Evolutionary conservation across 345 rosid genomes (phyloP).

Genomic region (Capsella bursapastoris): DNA sequence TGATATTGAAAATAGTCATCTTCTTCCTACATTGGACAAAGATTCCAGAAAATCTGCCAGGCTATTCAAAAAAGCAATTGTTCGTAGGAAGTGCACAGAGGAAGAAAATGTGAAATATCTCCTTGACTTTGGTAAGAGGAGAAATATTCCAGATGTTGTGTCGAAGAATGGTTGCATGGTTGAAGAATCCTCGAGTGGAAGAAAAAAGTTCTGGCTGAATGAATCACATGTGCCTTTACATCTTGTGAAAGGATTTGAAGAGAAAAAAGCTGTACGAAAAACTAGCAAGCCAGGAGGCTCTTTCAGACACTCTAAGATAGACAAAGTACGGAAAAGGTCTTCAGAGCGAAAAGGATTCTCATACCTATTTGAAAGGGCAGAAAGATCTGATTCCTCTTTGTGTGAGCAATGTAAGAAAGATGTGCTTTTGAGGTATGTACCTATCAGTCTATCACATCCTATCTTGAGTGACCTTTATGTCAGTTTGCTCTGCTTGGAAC

Average conservation of each 20-base stretch:
- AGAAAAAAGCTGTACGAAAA: conserved; percentile 77
- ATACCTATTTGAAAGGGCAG: conserved; percentile 80
- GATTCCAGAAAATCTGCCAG: conserved; percentile 76
- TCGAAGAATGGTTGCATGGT: conserved; percentile 64
- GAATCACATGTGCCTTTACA: conserved; percentile 85
- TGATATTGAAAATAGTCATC: conserved; percentile 75
- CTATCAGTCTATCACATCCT: background rate
- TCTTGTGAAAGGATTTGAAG: conserved; percentile 91
- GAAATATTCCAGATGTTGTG: conserved; percentile 77
- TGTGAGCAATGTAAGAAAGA: conserved; percentile 90
- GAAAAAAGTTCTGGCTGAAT: conserved; percentile 87
- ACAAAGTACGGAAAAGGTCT: conserved; percentile 45
- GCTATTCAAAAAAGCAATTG: conserved; percentile 80
- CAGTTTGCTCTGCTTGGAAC: conserved; percentile 22
- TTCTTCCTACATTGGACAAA: conserved; percentile 62
- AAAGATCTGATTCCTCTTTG: conserved; percentile 62
- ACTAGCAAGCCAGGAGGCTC: conserved; percentile 51
- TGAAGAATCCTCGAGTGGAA: conserved; percentile 88
- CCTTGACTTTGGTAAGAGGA: conserved; percentile 98
- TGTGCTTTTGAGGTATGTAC: conserved; percentile 67
- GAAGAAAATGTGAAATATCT: conserved; percentile 73
- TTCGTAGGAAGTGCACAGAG: conserved; percentile 76
- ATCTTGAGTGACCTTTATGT: conserved; percentile 18
- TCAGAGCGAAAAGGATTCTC: conserved; percentile 64
- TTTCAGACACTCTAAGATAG: conserved; percentile 50